A percentile compares a stretch with the other conserved stretches of the same genome.
Conservation (phyloP, 1,284 basidiomycete genomes). For the Ceratobasidium sp. region DNA sequence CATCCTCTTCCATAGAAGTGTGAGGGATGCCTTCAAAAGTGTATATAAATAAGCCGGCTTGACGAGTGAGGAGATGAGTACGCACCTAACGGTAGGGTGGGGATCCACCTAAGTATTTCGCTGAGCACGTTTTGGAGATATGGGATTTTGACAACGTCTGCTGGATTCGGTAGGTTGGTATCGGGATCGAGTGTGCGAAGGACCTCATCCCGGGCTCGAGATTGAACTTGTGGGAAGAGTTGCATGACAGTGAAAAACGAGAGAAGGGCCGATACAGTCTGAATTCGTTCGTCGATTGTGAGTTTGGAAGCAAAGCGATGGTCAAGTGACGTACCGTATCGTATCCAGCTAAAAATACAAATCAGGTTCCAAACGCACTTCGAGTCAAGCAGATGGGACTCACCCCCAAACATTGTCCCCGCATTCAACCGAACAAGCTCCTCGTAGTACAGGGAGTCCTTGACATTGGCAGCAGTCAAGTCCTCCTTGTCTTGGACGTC, state of each 20-base stretch:
- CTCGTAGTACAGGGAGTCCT: background rate
- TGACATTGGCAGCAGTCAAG: background rate
- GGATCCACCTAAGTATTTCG: slow-evolving; percentile 22
- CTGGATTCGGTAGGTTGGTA: slow-evolving; percentile 6
- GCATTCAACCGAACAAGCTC: slow-evolving; percentile 2
- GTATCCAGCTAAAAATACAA: slow-evolving; percentile 28
- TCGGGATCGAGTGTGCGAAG: slow-evolving; percentile 14
- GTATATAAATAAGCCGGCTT: background rate
- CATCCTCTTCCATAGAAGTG: slow-evolving; percentile 15
- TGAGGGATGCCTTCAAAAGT: background rate
- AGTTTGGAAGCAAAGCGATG: background rate
- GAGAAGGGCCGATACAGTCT: slow-evolving; percentile 10
- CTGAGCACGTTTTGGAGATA: slow-evolving; percentile 24
- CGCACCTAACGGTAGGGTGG: slow-evolving; percentile 16
- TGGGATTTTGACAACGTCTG: background rate
- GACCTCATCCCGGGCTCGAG: slow-evolving; percentile 31
- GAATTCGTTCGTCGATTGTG: background rate
- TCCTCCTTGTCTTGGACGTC: background rate
- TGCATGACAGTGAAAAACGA: slow-evolving; percentile 31
- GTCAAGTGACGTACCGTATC: slow-evolving; percentile 2
- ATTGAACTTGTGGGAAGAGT: slow-evolving; percentile 11
- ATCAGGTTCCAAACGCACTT: background rate
- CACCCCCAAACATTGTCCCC: slow-evolving; percentile 21
- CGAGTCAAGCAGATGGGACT: background rate
- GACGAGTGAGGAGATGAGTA: background rate